Conservation (phyloP, 345 rosid species). For the Triadica sebifera region DNA sequence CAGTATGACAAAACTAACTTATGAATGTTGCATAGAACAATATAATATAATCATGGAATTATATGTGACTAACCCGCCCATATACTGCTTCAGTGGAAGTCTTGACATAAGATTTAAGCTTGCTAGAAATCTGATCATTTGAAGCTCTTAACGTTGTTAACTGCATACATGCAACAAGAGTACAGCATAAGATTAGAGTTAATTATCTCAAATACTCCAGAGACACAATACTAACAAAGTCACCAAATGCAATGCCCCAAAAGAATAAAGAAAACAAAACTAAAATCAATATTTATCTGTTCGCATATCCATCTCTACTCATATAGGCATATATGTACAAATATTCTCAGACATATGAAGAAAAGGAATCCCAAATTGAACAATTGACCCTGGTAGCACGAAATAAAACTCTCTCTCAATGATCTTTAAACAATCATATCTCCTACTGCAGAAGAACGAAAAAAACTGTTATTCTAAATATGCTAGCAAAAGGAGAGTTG, state of each 20-base stretch:
- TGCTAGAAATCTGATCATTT: slow-evolving; percentile 43
- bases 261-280: neutral
- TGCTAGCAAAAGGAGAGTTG: neutral
- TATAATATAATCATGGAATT: slow-evolving; percentile 7
- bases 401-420: neutral
- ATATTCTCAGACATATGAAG: neutral
- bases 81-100: slow-evolving; percentile 68
- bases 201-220: slow-evolving; percentile 13
- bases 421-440: neutral
- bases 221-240: slow-evolving; percentile 2
- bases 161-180: slow-evolving; percentile 39
- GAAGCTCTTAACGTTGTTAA: slow-evolving; percentile 40
- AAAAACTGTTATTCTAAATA: too few relatives aligned
- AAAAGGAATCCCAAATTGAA: neutral
- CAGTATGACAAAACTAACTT: neutral
- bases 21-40: neutral
- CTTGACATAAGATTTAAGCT: slow-evolving; percentile 59
- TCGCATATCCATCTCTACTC: neutral
- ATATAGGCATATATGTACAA: neutral
- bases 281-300: neutral
- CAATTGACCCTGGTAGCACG: neutral
- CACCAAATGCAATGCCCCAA: slow-evolving; percentile 2
- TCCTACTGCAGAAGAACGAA: too few relatives aligned
- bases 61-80: slow-evolving; percentile 54
- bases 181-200: slow-evolving; percentile 22